Evolutionary conservation across 2,329 filamentous ascomycete species (phyloP), one percentile per base, ranked within the genome.

Genomic region (Calonectria crousiana): DNA sequence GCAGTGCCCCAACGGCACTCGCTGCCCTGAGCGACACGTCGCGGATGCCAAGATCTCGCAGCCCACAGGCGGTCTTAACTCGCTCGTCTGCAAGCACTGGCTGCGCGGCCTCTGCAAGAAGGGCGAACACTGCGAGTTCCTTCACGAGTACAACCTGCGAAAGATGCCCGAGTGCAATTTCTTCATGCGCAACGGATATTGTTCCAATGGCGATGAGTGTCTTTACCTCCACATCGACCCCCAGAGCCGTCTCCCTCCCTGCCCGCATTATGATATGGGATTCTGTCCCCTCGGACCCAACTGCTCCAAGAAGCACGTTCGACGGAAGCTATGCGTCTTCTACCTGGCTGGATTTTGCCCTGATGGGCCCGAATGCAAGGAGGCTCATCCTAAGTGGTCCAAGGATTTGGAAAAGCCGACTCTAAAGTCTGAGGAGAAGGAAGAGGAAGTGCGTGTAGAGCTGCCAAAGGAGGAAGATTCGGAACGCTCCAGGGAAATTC

Each of bases 101-200:
- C 92, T 98, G 82, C 95, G 97, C 77, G 96, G 96, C 0, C 92
- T 99, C 26, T 99, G 97, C 89, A 99, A 99, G 84, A 98, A 98
- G 86, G 97, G 96, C 81, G 94, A 98, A 83, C 92, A 93, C 79
- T 99, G 97, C 92, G 97, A 99, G 88, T 99, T 98, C 82, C 89
- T 98, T 64, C 97, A 99, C 89, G 97, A 98, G 86, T 99, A 98
- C 89, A 98, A 99, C 86, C 91, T 99, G 79, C 93, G 97, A 77
- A 96, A 97, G 85, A 98, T 98, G 95, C 96, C 97, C 76, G 97
- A 98, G 87, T 99, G 97, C 87, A 98, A 98, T 82, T 98, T 98
- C 86, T 98, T 96, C 86, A 93, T 95, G 72, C 92, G 95, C 75
- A 98, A 97, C 83, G 95, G 95, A 71, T 98, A 97, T 84, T 99